Conservation (phyloP, 2,329 filamentous ascomycete species). For the Trichoderma sp. region DNA sequence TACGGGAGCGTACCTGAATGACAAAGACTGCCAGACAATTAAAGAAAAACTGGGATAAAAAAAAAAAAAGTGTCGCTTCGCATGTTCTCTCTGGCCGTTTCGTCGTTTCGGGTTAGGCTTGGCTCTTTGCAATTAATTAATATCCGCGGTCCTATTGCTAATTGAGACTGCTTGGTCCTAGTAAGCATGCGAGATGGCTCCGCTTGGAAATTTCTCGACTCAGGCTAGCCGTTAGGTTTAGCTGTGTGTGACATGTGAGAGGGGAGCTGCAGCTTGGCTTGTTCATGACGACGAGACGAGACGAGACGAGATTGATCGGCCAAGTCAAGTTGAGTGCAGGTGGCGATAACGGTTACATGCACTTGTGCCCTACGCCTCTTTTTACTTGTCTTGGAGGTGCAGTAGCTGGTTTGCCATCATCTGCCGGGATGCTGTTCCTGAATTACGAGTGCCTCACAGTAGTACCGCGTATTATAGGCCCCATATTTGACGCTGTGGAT, state of each 20-base stretch:
- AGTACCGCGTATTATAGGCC: not conserved
- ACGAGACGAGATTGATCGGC: not conserved
- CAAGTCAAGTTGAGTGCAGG: not conserved
- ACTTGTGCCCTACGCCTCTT: not conserved
- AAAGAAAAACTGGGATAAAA: not conserved
- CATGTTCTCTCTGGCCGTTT: not conserved
- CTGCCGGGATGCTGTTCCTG: slow-evolving; percentile 2
- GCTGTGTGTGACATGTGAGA: not conserved
- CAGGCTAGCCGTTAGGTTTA: not conserved
- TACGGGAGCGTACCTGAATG: not conserved
- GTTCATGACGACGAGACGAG: not conserved
- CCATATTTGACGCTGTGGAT: slow-evolving; percentile 18
- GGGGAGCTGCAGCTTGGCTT: not conserved
- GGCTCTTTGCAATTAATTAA: slow-evolving; percentile 1
- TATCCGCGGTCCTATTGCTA: slow-evolving; percentile 14
- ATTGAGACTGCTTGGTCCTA: not conserved
- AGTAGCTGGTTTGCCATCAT: not conserved
- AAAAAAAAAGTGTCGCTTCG: not conserved
- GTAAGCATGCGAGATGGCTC: not conserved
- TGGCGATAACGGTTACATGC: not conserved
- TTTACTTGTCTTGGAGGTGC: not conserved
- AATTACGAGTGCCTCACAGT: not conserved
- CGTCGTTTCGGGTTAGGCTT: slow-evolving; percentile 2
- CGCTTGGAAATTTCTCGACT: not conserved
- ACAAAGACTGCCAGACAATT: not conserved